These are phyloP conservation scores for Earliella scabrosa DNA, from an alignment of 1,284 basidiomycete species.

Conservation along the genomic window DNA sequence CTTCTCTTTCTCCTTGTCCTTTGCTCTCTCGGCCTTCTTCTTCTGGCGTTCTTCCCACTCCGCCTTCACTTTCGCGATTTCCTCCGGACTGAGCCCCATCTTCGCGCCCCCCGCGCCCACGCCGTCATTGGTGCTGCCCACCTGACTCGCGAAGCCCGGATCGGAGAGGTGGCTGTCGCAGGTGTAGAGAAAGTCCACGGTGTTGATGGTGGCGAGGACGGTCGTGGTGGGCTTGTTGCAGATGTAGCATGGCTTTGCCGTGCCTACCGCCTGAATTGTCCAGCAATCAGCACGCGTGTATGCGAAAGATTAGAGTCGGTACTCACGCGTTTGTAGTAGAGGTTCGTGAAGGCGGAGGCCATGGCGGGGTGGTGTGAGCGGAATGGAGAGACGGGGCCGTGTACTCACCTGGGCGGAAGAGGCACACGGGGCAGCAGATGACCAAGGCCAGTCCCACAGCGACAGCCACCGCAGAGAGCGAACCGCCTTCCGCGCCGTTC, in stretches of 20 bases:
- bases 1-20: conserved; percentile 48
- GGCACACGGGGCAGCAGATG: conserved; percentile 16
- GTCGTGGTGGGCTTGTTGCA: conserved; percentile 76
- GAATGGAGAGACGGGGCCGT: conserved; percentile 6
- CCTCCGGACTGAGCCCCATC: conserved; percentile 58
- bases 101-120: conserved; percentile 42
- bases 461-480: conserved; percentile 5
- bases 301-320: conserved; percentile 1
- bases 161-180: conserved; percentile 74
- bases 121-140: conserved; percentile 44
- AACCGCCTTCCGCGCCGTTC: conserved; percentile 14
- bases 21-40: conserved; percentile 56
- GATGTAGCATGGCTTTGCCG: conserved; percentile 70
- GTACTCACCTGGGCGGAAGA: neutral
- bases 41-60: conserved; percentile 78
- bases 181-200: conserved; percentile 76
- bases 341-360: conserved; percentile 76
- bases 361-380: conserved; percentile 38
- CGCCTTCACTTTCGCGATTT: conserved; percentile 73
- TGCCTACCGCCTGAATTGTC: conserved; percentile 59
- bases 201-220: conserved; percentile 75
- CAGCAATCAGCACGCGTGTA: conserved; percentile 5
- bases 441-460: conserved; percentile 12
- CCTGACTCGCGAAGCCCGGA: conserved; percentile 65
- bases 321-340: conserved; percentile 83